phyloP scores from a whole-genome alignment of 1,284 basidiomycete genomes.

The Cutaneotrichosporon dermatis region DNA sequence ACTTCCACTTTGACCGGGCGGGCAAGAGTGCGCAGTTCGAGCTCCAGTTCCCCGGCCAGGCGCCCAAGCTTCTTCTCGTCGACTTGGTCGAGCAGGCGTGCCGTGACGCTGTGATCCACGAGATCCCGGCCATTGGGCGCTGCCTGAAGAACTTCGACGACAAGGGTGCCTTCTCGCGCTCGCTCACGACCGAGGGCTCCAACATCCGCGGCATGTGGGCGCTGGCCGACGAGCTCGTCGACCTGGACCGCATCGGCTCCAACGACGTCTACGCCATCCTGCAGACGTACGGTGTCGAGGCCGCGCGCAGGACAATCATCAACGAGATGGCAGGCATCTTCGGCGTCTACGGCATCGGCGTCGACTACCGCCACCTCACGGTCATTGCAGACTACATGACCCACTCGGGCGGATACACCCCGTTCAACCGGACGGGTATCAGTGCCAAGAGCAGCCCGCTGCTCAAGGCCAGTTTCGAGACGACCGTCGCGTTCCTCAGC shows the following conservation, averaged over 20 bases:
- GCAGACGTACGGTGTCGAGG: constrained; percentile 93
- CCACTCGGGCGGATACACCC: constrained; percentile 93
- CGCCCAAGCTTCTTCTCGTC: constrained; percentile 86
- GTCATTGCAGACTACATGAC: constrained; percentile 99
- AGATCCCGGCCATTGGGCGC: constrained; percentile 78
- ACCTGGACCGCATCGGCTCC: constrained; percentile 79
- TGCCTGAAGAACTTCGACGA: constrained; percentile 50
- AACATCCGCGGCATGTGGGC: constrained; percentile 90
- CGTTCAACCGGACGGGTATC: constrained; percentile 95
- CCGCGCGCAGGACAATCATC: constrained; percentile 82
- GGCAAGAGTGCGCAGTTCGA: constrained; percentile 69
- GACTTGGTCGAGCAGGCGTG: constrained; percentile 85
- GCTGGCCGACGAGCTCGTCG: constrained; percentile 72
- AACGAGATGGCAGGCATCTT: constrained; percentile 89
- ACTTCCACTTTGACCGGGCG: constrained; percentile 66
- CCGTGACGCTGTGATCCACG: constrained; percentile 74
- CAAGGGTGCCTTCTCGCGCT: constrained; percentile 48
- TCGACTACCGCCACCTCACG: constrained; percentile 89
- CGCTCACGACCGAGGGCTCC: constrained; percentile 64
- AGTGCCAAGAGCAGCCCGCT: constrained; percentile 86
- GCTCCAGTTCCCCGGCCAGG: constrained; percentile 59
- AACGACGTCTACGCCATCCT: constrained; percentile 95
- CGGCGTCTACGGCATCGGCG: constrained; percentile 94
- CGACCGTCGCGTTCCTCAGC: constrained; percentile 90
- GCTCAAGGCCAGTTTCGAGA: constrained; percentile 96